Base-by-base conservation (phyloP, 805 yeast species). In the Wickerhamomyces alni region DNA sequence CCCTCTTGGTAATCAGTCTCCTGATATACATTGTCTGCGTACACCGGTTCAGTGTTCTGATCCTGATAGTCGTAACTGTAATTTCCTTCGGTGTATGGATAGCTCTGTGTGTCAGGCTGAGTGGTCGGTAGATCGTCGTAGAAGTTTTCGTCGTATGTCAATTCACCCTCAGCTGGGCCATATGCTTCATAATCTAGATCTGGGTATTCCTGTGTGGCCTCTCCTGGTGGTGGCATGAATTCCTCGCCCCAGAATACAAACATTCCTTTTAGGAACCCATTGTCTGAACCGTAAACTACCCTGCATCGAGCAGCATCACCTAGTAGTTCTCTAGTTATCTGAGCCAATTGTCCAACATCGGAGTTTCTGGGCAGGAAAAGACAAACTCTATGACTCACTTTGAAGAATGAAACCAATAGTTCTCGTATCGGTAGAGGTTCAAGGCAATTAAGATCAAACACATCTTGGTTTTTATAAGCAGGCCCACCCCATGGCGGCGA, bases 401-500 rank as follows among this genome's bases (percentile, higher is more conserved):
- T 54, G 25, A 62, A 49, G 43, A 77, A 58, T 17, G 69, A 69
- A n/a, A 36, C 35, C 21, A 81, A 56, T 8, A 82, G 54, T 24
- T 61, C 57, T 17, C 67, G 63, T 9, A 82, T 44, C 2, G 67
- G 61, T 32, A 79, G 57, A 0, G 88, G 88, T 33, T 58, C 48
- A 46, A 74, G 43, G 38, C 63, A 56, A 9, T 56, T 43, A 17
- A 81, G 56, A 46, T 80, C 79, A 57, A 72, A 81, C 3, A 48
- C 45, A 0, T 57, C 55, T 3, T 59, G 46, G 18, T 58, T 50
- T 36, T 63, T 60, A 57, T 85, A 86, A 2, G 60, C 55, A 0
- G 87, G 83, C 0, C 95, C 95, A 26, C 93, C 94, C 95, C 94
- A 86, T 1, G 94, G 94, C 1, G 94, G 94, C 2, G 91, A 82